phyloP scores from a whole-genome alignment of 2,329 filamentous ascomycete genomes.

The Xenoacremonium recifei region DNA sequence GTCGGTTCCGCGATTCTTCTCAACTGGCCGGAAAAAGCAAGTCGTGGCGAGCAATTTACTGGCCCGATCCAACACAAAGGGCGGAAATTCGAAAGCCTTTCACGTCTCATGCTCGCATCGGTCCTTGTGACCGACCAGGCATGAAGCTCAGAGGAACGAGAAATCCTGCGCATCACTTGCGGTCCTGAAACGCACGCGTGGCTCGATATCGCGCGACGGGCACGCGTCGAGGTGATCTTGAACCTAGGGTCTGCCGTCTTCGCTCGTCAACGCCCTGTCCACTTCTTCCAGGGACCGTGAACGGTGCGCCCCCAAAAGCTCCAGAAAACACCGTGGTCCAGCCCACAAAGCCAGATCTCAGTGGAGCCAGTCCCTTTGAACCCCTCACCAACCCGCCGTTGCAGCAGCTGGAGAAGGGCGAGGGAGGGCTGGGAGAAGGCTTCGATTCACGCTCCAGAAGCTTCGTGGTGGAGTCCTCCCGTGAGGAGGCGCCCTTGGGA shows the following conservation, averaged over 20 bases:
- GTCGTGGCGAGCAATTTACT: neutral
- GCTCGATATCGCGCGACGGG: conserved; percentile 7
- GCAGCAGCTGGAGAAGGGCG: conserved; percentile 22
- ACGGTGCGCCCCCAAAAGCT: conserved; percentile 25
- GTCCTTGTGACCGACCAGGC: conserved; percentile 6
- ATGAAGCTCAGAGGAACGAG: too few species aligned
- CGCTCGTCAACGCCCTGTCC: conserved; percentile 8
- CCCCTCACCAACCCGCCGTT: conserved; percentile 28
- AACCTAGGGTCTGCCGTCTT: conserved; percentile 19
- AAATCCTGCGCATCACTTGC: too few species aligned
- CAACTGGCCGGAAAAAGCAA: neutral
- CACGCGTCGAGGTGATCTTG: conserved; percentile 1
- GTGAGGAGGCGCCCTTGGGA: conserved; percentile 27
- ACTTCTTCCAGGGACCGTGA: conserved; percentile 11
- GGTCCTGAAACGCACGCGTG: conserved; percentile 14
- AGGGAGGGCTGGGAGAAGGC: conserved; percentile 22
- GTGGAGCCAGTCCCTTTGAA: conserved; percentile 26
- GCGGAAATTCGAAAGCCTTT: neutral
- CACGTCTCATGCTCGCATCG: conserved; percentile 1
- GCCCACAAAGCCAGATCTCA: conserved; percentile 27
- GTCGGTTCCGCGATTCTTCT: conserved; percentile 9
- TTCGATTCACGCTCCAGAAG: conserved; percentile 30
- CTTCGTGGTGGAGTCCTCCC: conserved; percentile 27
- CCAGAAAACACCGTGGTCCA: conserved; percentile 24
- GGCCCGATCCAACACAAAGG: neutral